Conservation (phyloP, 305 asterid species). For the Fraxinus velutina region DNA sequence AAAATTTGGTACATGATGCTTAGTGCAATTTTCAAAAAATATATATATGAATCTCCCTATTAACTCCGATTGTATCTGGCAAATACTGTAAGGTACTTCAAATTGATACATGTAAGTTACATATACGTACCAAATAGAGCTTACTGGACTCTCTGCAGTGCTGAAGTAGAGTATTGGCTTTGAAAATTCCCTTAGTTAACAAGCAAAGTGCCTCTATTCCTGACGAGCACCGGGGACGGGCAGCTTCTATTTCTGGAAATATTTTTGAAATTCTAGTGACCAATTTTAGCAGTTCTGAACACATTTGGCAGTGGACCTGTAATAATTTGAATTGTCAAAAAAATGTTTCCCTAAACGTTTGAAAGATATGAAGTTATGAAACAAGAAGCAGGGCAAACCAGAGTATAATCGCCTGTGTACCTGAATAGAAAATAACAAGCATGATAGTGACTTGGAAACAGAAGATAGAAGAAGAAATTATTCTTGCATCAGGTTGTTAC, state of each 20-base stretch:
- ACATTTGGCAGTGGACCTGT: conserved; percentile 79
- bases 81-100: background rate
- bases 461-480: background rate
- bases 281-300: conserved; percentile 51
- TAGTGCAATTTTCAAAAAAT: background rate
- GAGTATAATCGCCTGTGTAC: background rate
- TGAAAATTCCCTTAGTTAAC: conserved; percentile 51
- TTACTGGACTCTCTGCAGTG: conserved; percentile 75
- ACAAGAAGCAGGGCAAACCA: background rate
- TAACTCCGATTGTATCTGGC: background rate
- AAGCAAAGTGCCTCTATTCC: conserved; percentile 74
- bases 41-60: background rate
- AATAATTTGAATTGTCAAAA: conserved; percentile 9
- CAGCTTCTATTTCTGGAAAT: conserved; percentile 65
- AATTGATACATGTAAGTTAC: conserved; percentile 19
- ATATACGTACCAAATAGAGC: conserved; percentile 70
- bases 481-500: background rate
- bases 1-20: background rate
- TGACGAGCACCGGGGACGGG: conserved; percentile 80
- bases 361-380: background rate
- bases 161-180: conserved; percentile 59
- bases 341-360: background rate
- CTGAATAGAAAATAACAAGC: background rate
- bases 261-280: conserved; percentile 40
- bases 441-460: background rate